phyloP scores from a whole-genome alignment of 225 moss, liverwort and hornwort species.

The Bryum argenteum region DNA sequence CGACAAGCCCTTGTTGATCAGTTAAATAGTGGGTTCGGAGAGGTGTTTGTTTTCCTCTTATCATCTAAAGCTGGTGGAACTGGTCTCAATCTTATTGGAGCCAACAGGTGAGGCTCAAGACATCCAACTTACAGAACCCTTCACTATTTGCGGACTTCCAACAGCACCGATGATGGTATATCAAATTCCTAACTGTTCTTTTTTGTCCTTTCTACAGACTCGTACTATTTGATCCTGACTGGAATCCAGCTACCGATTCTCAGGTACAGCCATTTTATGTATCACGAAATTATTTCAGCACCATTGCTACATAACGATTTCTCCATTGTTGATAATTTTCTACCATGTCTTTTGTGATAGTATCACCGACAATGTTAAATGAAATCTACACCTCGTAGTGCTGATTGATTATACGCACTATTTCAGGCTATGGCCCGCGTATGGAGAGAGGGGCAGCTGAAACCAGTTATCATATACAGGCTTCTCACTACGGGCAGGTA shows the following conservation, averaged over 20 bases:
- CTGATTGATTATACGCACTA: background rate
- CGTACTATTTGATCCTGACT: slow-evolving; percentile 90
- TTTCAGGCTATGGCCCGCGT: slow-evolving; percentile 85
- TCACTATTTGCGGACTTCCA: too few relatives aligned
- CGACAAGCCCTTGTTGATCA: slow-evolving; percentile 75
- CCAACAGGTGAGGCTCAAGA: slow-evolving; percentile 58
- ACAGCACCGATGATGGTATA: background rate
- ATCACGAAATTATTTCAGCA: background rate
- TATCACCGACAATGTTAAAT: background rate
- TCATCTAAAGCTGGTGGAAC: slow-evolving; percentile 89
- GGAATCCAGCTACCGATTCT: slow-evolving; percentile 95
- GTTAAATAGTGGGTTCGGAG: slow-evolving; percentile 59
- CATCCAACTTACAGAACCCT: background rate
- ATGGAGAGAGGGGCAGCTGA: slow-evolving; percentile 89
- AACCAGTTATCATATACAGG: slow-evolving; percentile 82
- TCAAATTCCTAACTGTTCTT: background rate
- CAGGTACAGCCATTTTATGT: slow-evolving; percentile 53
- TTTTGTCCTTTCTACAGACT: slow-evolving; percentile 47
- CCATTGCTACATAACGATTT: background rate
- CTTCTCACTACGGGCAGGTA: slow-evolving; percentile 86
- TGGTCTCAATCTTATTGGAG: slow-evolving; percentile 86
- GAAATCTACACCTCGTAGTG: background rate
- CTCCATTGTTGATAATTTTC: background rate
- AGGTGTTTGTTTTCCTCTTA: slow-evolving; percentile 67
- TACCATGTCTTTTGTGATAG: background rate